A percentile compares a stretch with the other conserved stretches of the same genome.
Evolutionary conservation across 495 filamentous ascomycete species (phyloP).

Genomic region (Lichina pygmaea): DNA sequence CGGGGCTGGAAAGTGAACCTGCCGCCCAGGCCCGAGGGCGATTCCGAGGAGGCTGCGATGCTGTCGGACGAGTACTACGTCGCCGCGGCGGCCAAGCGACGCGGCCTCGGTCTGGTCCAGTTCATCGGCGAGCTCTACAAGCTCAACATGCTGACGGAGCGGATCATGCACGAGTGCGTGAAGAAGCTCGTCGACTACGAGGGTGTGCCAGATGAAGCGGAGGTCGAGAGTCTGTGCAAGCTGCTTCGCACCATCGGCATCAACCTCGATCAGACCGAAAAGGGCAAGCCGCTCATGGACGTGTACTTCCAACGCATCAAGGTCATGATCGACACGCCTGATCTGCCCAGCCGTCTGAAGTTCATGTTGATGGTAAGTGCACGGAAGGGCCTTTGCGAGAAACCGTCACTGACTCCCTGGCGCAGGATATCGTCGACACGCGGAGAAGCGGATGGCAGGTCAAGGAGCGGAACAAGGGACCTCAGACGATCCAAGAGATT

Average conservation of each 20-base stretch:
- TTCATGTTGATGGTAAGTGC: slow-evolving; percentile 78
- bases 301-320: slow-evolving; percentile 81
- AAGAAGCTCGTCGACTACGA: slow-evolving; percentile 89
- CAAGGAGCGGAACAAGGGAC: slow-evolving; percentile 77
- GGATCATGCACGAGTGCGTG: slow-evolving; percentile 99
- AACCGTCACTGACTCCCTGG: background rate
- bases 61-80: slow-evolving; percentile 93
- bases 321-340: slow-evolving; percentile 44
- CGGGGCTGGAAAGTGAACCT: slow-evolving; percentile 89
- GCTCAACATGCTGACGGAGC: slow-evolving; percentile 89
- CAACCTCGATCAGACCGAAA: slow-evolving; percentile 57
- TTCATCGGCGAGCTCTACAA: slow-evolving; percentile 99
- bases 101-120: slow-evolving; percentile 89
- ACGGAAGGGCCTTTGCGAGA: background rate
- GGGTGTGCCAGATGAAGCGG: slow-evolving; percentile 78
- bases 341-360: slow-evolving; percentile 57
- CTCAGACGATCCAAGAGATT: slow-evolving; percentile 85
- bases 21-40: slow-evolving; percentile 54
- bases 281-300: slow-evolving; percentile 63
- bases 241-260: slow-evolving; percentile 73
- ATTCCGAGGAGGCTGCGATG: slow-evolving; percentile 46
- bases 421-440: slow-evolving; percentile 60
- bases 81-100: slow-evolving; percentile 85
- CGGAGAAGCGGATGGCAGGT: slow-evolving; percentile 46
- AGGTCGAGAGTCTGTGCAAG: slow-evolving; percentile 83